These are phyloP conservation scores for Heteromeles arbutifolia DNA, from an alignment of 306 rosid species.

Conservation along the genomic window DNA sequence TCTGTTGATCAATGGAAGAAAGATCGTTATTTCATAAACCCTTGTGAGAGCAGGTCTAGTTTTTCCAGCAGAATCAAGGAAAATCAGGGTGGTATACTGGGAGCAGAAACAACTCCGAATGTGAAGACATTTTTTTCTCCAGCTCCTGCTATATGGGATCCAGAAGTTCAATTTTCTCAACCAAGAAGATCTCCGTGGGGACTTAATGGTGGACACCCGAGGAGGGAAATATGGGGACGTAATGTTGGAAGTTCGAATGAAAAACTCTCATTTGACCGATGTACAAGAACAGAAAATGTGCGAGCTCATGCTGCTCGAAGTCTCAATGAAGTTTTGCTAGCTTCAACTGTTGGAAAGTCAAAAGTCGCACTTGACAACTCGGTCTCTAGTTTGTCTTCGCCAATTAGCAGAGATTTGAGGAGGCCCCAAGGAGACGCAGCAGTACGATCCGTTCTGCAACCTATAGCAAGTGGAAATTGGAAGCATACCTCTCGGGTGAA, in stretches of 20 bases:
- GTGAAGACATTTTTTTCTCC: slow-evolving; percentile 39
- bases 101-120: slow-evolving; percentile 25
- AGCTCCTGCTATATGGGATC: slow-evolving; percentile 21
- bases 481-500: background rate
- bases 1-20: slow-evolving; percentile 20
- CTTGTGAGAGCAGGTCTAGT: slow-evolving; percentile 16
- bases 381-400: slow-evolving; percentile 1
- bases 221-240: slow-evolving; percentile 33
- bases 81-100: slow-evolving; percentile 14
- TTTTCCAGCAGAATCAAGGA: slow-evolving; percentile 21
- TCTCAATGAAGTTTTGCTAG: background rate
- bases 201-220: slow-evolving; percentile 32
- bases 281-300: background rate
- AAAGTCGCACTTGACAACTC: background rate
- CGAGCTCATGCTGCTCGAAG: slow-evolving; percentile 8
- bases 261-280: slow-evolving; percentile 29
- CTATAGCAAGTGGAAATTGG: background rate
- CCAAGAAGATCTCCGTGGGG: slow-evolving; percentile 54
- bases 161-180: slow-evolving; percentile 37
- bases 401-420: slow-evolving; percentile 20
- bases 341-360: background rate
- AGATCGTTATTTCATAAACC: slow-evolving; percentile 16
- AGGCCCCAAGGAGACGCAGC: slow-evolving; percentile 15
- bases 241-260: slow-evolving; percentile 26
- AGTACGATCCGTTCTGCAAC: slow-evolving; percentile 5